Percentiles rank a stretch among this genome's conserved stretches.
phyloP scores from a whole-genome alignment of 768 basidiomycete genomes.

The Austroboletus eburneus region DNA sequence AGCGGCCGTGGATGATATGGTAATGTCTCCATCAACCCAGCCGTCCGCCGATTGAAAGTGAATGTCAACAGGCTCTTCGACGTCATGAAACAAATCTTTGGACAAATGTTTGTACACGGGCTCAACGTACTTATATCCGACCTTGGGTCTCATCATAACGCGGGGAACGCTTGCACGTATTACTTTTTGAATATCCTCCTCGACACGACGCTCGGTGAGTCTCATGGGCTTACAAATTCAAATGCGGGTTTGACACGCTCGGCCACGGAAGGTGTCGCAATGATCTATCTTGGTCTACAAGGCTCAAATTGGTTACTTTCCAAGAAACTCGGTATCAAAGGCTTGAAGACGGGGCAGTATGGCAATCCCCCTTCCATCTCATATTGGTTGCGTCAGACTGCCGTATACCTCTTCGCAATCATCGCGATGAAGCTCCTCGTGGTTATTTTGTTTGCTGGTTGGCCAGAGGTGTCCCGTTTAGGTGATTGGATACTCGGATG shows the following conservation, averaged over 20 bases:
- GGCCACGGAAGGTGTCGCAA: slow-evolving; percentile 57
- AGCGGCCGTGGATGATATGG: slow-evolving; percentile 93
- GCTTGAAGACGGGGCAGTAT: slow-evolving; percentile 85
- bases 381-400: slow-evolving; percentile 74
- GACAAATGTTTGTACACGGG: slow-evolving; percentile 77
- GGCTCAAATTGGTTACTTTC: slow-evolving; percentile 60
- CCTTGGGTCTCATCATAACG: slow-evolving; percentile 61
- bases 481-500: slow-evolving; percentile 88
- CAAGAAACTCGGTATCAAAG: slow-evolving; percentile 61
- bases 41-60: slow-evolving; percentile 3
- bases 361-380: slow-evolving; percentile 73
- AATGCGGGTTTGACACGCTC: slow-evolving; percentile 6
- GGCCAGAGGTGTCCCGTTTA: slow-evolving; percentile 66
- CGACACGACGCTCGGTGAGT: slow-evolving; percentile 69
- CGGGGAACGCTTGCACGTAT: slow-evolving; percentile 82
- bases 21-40: slow-evolving; percentile 29
- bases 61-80: slow-evolving; percentile 72
- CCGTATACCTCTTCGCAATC: slow-evolving; percentile 77
- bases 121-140: slow-evolving; percentile 78
- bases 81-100: slow-evolving; percentile 87
- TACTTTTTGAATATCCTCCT: slow-evolving; percentile 93
- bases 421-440: slow-evolving; percentile 90
- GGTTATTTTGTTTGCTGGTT: slow-evolving; percentile 64
- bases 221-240: neutral
- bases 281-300: slow-evolving; percentile 74